phyloP scores from a whole-genome alignment of 2,329 filamentous ascomycete genomes.

The Calonectria pteridis region DNA sequence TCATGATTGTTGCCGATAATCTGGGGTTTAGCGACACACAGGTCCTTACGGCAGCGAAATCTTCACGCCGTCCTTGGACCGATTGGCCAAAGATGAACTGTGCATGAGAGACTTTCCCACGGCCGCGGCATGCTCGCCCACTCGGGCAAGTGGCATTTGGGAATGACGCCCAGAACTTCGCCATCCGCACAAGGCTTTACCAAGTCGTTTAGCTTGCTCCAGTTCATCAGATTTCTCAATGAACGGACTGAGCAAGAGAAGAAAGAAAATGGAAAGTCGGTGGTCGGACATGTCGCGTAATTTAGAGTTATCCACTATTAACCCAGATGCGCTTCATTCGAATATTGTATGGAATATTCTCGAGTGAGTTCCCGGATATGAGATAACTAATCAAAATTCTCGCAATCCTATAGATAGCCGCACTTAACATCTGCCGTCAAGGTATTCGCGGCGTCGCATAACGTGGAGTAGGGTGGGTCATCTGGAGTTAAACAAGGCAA shows the following conservation, averaged over 20 bases:
- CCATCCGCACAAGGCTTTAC: conserved; percentile 52
- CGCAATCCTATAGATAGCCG: too few species aligned
- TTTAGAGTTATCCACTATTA: background rate
- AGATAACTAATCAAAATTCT: too few species aligned
- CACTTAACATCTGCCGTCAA: too few species aligned
- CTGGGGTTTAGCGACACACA: conserved; percentile 44
- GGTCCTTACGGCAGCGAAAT: conserved; percentile 66
- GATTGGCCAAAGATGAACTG: conserved; percentile 56
- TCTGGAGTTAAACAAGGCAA: too few species aligned
- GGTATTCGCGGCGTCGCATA: too few species aligned
- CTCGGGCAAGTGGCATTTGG: conserved; percentile 44
- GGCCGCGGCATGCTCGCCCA: conserved; percentile 69
- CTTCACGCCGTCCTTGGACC: conserved; percentile 67
- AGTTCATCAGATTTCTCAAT: conserved; percentile 55
- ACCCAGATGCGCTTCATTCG: background rate
- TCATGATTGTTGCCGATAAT: conserved; percentile 47
- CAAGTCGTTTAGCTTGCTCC: conserved; percentile 55
- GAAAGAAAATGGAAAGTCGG: conserved; percentile 17
- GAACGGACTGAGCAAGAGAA: conserved; percentile 39
- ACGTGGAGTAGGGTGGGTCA: too few species aligned
- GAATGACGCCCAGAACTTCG: background rate
- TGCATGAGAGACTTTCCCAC: conserved; percentile 71
- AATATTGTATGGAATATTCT: too few species aligned
- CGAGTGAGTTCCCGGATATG: too few species aligned
- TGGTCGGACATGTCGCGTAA: background rate